Base-by-base conservation (phyloP, 1,139 yeast species). In the Yamadazyma taylorii region DNA sequence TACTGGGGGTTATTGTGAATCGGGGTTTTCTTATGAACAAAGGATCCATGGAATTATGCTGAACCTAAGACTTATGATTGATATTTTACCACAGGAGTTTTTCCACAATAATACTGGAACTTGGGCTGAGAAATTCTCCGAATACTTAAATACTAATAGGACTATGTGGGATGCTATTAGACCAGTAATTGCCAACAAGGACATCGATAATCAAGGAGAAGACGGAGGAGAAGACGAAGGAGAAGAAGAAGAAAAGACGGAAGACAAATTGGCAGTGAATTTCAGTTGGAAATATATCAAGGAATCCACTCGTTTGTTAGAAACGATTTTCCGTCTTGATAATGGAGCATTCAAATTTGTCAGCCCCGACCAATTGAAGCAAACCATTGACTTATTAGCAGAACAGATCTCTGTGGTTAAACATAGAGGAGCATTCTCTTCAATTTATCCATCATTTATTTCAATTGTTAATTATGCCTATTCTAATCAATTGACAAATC, bases 401-500 rank as follows among this genome's bases (percentile, higher is more conserved):
- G 74, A 69, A 10, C 95, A 90, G 55, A 62, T 90, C 31, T 75
- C 87, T 3, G 70, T 78, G 0, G 84, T 89, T 6, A 79, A 89
- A 36, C 97, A 92, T 52, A 74, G 95, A 43, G 97, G 97, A 25
- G 96, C 97, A 0, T 85, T 90, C 45, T 82, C 95, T 3, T 81
- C 97, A 0, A 83, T 89, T 0, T 81, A 85, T 46, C 95, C 96
- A 1, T 77, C 92, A 0, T 86, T 85, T 48, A 71, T 80, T 12
- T 68, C 79, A 5, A 73, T 83, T 41, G 84, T 94, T 48, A 51
- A 61, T 12, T 59, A 77, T 16, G 79, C 89, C 52, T 60, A 61
- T 17, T 32, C 47, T 4, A 46, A 53, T 11, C 47, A 52, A 4
- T 58, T 58, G 0, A 48, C 72, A 5, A 54, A 63, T 5, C 46